Conservation (phyloP, 768 basidiomycete genomes). For the Naganishia vaughanmartiniae region DNA sequence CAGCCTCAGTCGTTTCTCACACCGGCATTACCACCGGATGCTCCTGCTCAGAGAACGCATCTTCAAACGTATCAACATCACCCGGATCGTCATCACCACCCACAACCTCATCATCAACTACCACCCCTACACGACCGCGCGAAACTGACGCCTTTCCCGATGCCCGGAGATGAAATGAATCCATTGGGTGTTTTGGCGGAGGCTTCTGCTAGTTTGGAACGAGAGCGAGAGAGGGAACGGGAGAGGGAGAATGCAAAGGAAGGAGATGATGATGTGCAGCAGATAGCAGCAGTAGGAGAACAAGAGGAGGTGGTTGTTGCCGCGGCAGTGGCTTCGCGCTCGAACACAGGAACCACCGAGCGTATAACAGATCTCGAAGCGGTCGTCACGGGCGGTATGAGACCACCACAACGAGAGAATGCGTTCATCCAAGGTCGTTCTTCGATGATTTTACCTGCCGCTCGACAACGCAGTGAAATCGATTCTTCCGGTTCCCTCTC, state of each 20-base stretch:
- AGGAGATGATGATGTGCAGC: background rate
- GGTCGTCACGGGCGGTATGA: no score
- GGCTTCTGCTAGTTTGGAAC: conserved; percentile 28
- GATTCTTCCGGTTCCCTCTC: no score
- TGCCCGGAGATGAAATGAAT: conserved; percentile 41
- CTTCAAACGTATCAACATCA: background rate
- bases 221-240: conserved; percentile 2
- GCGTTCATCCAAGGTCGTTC: no score
- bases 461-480: no score
- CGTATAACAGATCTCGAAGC: no score
- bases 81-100: background rate
- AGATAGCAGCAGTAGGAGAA: background rate
- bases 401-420: no score
- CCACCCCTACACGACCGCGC: conserved; percentile 18
- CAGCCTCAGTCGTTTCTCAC: no score
- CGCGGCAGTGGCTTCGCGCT: no score
- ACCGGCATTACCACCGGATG: no score
- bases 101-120: background rate
- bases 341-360: no score
- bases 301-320: background rate
- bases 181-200: conserved; percentile 41
- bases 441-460: no score
- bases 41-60: no score
- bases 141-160: conserved; percentile 37
- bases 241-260: background rate